Conservation (phyloP, 2,329 filamentous ascomycete genomes). For the Lasiodiplodia gonubiensis region DNA sequence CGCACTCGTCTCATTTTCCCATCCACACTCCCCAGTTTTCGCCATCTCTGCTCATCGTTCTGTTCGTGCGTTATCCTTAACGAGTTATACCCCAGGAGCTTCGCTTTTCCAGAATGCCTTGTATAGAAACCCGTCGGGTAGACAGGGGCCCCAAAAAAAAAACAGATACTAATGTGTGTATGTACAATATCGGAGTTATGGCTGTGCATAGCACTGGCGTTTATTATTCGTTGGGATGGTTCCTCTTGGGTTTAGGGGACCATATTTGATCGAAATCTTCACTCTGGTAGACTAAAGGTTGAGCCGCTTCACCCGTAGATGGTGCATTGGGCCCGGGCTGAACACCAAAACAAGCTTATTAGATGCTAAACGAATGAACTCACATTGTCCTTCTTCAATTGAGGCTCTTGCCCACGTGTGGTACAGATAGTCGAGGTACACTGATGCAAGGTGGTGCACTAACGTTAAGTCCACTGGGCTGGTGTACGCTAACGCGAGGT, state of each 20-base stretch:
- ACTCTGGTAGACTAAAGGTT: slow-evolving; percentile 1
- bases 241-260: background rate
- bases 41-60: background rate
- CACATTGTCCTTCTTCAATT: background rate
- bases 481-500: background rate
- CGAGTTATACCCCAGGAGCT: background rate
- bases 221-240: background rate
- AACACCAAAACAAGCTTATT: background rate
- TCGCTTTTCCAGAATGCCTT: background rate
- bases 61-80: background rate
- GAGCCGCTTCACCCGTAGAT: background rate
- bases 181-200: background rate
- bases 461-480: background rate
- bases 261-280: background rate
- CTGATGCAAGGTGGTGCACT: background rate
- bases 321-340: background rate
- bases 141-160: background rate
- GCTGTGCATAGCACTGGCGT: slow-evolving; percentile 7
- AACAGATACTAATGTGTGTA: background rate
- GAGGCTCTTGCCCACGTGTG: background rate
- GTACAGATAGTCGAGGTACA: background rate
- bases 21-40: too few relatives aligned
- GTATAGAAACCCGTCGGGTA: background rate
- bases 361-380: background rate
- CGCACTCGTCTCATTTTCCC: background rate